Evolutionary conservation across 1,284 basidiomycete species (phyloP).

Genomic region (Ustanciosporium gigantosporum): DNA sequence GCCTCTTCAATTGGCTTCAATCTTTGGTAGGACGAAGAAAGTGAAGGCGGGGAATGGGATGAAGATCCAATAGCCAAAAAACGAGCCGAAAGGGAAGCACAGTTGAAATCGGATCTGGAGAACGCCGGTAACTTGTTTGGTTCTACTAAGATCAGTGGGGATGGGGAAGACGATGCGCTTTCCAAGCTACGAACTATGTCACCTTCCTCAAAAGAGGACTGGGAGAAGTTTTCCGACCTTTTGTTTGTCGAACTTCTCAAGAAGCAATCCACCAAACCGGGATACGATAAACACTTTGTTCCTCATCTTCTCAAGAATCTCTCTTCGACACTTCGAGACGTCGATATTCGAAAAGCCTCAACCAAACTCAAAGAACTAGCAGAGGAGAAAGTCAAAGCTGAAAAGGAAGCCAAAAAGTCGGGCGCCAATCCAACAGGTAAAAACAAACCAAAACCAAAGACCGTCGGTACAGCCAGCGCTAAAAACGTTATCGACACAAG

Average conservation of each 20-base stretch:
- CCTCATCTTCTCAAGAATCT: conserved; percentile 41
- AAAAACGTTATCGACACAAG: conserved; percentile 55
- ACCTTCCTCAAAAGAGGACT: conserved; percentile 54
- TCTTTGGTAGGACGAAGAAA: conserved; percentile 4
- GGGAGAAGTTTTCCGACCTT: conserved; percentile 41
- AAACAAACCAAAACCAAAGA: conserved; percentile 48
- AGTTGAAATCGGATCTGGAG: conserved; percentile 54
- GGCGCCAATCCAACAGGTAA: conserved; percentile 53
- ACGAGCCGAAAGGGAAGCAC: conserved; percentile 47
- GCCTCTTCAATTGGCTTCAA: no score
- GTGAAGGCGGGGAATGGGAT: conserved; percentile 37
- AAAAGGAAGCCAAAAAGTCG: conserved; percentile 53
- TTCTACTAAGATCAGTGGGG: conserved; percentile 31
- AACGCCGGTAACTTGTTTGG: conserved; percentile 57
- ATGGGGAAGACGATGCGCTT: conserved; percentile 30
- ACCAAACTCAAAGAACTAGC: conserved; percentile 52
- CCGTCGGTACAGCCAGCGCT: conserved; percentile 51
- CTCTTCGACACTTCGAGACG: conserved; percentile 44
- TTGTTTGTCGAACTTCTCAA: conserved; percentile 48
- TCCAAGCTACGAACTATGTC: conserved; percentile 30
- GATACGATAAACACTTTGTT: conserved; percentile 57
- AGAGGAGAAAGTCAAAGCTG: conserved; percentile 53
- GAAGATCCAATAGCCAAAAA: conserved; percentile 42
- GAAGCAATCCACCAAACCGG: conserved; percentile 42
- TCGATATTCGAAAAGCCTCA: conserved; percentile 50